Evolutionary conservation across 2,329 filamentous ascomycete species (phyloP).

Genomic region (Fusarium lyarnte): DNA sequence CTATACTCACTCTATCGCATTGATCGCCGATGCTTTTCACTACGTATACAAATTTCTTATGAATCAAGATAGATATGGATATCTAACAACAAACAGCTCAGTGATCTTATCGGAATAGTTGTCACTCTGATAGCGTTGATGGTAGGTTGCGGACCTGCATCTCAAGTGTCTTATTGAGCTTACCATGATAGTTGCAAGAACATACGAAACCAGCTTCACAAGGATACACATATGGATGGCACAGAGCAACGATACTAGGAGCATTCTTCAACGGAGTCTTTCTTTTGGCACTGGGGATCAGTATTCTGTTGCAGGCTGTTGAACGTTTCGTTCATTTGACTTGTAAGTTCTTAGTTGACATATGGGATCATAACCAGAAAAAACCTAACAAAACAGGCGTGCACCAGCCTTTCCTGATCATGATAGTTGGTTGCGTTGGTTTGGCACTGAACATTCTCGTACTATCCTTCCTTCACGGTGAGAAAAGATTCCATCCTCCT

Average conservation of each 20-base stretch:
- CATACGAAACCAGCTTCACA: constrained; percentile 62
- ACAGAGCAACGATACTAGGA: constrained; percentile 75
- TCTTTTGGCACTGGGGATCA: constrained; percentile 75
- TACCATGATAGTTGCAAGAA: constrained; percentile 62
- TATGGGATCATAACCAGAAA: not conserved
- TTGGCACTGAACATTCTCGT: constrained; percentile 74
- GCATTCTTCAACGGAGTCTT: constrained; percentile 86
- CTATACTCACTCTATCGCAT: constrained; percentile 74
- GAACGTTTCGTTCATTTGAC: constrained; percentile 72
- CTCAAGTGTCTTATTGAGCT: not conserved
- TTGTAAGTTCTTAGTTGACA: constrained; percentile 49
- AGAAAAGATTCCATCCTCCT: constrained; percentile 11
- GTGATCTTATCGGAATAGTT: constrained; percentile 75
- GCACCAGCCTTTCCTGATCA: constrained; percentile 70
- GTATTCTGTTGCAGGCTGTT: constrained; percentile 77
- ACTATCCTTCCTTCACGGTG: constrained; percentile 72
- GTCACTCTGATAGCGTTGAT: constrained; percentile 72
- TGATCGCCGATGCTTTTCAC: constrained; percentile 82
- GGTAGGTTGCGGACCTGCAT: constrained; percentile 51
- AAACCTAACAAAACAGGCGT: constrained; percentile 57
- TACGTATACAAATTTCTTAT: constrained; percentile 54
- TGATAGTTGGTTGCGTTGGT: constrained; percentile 76
- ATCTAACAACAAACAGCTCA: constrained; percentile 60
- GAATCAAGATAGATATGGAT: not conserved
- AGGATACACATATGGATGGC: constrained; percentile 73